Evolutionary conservation across 225 moss, liverwort and hornwort species (phyloP), one percentile per base, ranked within the genome.

Genomic region (Pseudisothecium myosuroides): DNA sequence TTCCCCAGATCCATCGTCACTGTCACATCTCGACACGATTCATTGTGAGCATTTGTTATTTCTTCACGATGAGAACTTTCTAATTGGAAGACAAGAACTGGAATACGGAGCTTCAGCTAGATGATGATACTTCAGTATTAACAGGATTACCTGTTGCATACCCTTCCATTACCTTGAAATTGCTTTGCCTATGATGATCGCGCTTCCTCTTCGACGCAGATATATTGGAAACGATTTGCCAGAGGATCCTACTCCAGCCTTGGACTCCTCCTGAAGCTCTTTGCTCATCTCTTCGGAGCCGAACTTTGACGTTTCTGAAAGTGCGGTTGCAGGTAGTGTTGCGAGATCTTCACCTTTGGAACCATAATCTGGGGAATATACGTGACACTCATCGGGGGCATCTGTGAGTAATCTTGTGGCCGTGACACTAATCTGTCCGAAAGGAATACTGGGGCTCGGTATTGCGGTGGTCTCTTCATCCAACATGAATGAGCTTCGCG

Each of bases 401-500:
- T 58, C 17, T 62, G 84, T 72, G 37, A 47, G 21, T 80, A 58
- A 45, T 50, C 20, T 69, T 68, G 69, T 74, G 37, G 55, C 10
- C 41, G 66, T 37, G 56, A 34, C 71, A 50, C 49, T 11, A 58
- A 17, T 87, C 36, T 90, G 87, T 72, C 78, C 87, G 17, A 87
- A 49, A 69, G 62, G 50, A 89, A 59, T 36, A 64, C 36, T 90
- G 45, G 83, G 60, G n/a, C 52, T 60, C 7, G 47, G 49, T 39
- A 56, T 17, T 69, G 54, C 47, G n/a, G 34, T 60, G 47, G 72
- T 64, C 72, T 76, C 68, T 36, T 76, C 52, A 60, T 93, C 91
- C 88, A 67, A 62, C 54, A 37, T 13, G 80, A 91, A 91, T n/a
- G 93, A 90, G 78, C 89, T 91, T 84, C 86, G 86, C 47, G 91